phyloP scores from a whole-genome alignment of 768 basidiomycete species.

The Mycena rosella region DNA sequence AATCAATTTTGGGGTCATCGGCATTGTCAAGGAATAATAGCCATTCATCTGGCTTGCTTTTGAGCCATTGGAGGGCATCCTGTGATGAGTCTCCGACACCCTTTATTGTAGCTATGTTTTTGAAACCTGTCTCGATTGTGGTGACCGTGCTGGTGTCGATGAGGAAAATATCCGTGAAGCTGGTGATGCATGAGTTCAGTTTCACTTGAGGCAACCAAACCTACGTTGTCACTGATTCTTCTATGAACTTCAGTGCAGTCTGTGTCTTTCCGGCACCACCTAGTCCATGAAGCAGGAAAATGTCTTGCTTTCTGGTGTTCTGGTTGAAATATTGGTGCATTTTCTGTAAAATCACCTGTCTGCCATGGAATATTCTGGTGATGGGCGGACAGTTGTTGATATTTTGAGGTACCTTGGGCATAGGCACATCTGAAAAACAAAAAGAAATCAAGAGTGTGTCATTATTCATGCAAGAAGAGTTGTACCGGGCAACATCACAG shows the following conservation, averaged over 20 bases:
- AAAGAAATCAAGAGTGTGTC: neutral
- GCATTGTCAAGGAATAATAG: no score
- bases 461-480: no score
- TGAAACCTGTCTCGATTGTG: no score
- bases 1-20: no score
- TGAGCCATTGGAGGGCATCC: constrained; percentile 16
- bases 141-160: no score
- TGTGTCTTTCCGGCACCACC: no score
- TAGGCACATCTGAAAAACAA: neutral
- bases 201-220: neutral
- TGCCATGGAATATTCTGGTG: constrained; percentile 9
- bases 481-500: neutral
- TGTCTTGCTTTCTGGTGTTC: neutral
- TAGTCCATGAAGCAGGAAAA: constrained; percentile 7
- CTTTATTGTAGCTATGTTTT: no score
- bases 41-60: neutral
- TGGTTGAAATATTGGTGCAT: no score
- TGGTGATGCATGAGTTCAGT: neutral
- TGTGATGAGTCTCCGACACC: neutral
- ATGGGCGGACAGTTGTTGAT: constrained; percentile 9
- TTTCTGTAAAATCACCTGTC: no score
- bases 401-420: neutral
- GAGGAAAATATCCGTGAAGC: constrained; percentile 24
- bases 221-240: neutral
- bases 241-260: no score